Evolutionary conservation across 305 asterid species (phyloP), one percentile per base, ranked within the genome.

Genomic region (Solanum hybrid): DNA sequence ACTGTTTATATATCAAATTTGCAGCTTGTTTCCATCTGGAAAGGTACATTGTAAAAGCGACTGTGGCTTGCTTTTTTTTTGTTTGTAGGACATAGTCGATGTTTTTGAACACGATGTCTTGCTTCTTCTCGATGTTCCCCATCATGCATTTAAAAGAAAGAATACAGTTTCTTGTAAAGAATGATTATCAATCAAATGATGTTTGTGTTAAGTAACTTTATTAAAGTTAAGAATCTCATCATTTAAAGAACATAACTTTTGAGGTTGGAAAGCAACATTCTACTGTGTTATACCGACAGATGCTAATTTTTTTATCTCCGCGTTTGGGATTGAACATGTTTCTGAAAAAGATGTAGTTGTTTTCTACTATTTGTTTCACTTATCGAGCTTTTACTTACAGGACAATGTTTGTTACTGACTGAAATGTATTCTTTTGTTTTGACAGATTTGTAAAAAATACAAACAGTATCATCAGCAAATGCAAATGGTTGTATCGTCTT

Each of bases 401-500:
- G 71, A 60, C 26, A 22, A 20, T 0, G 2, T 60, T 60, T 77
- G 38, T 4, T 5, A 38, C 4, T 4, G 69, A 80, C 87, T 42
- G 60, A 82, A 14, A 80, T 46, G 10, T 51, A 84, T 5, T 46
- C 12, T 35, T 17, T 0, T 77, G 16, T 8, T 40, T 78, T 78
- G 79, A 38, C 85, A 97, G 98, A 97, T 97, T 72, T 90, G 94
- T 93, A 93, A 94, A 89, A 95, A 91, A 93, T 96, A 93, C 46
- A 96, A 92, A 60, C 98, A 95, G 89, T 95, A 95, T 91, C 95
- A 95, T 29, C 98, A 97, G 90, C 99, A 96, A 90, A 96, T 96
- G 96, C 96, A 96, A 85, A 91, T 96, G 97, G 99, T 96, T 26
- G 94, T 95, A 37, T 95, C 98, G 0, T 96, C 98, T 5, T 97